Evolutionary conservation across 768 basidiomycete species (phyloP), one percentile per base, ranked within the genome.

Genomic region (Cyclocybe cylindracea): DNA sequence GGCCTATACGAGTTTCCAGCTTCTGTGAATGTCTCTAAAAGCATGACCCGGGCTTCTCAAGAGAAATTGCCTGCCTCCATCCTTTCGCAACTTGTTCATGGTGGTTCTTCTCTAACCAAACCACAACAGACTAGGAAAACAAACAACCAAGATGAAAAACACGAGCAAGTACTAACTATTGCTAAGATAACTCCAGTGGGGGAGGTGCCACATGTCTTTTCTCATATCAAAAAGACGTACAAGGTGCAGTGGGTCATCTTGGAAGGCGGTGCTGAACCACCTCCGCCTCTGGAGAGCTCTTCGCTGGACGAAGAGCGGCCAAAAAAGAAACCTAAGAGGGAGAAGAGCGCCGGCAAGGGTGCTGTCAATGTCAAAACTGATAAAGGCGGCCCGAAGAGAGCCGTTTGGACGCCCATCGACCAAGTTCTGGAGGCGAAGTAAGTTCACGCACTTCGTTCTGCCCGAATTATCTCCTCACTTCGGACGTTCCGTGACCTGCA

Each of bases 1-100:
- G 93, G 95, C 8, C 72, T 98, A 38, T 85, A 87, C 65, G 94
- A 98, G 62, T 94, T 94, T 71, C 91, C 93, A 49, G 82, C 89
- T 16, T 68, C 71, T 36, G 65, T 79, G 48, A 76, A 87, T 64
- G 76, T 88, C 50, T 64, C 77, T 37, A 70, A 68, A 60, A 68
- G 74, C 40, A 71, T 75, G 8, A 71, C 75, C 66, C 42, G 54
- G 52, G 58, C 68, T 76, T 50, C 68, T 77, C 59, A 72, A 68
- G 50, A 69, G 62, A 58, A 64, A 46, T 53, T 64, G 44, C 60
- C 67, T 60, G 70, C 70, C 31, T 56, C 64, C 52, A 67, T 83
- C 32, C 67, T 89, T 46, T 71, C 75, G 32, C 61, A 67, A 42
- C 55, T 82, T 13, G 66, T 76, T 51, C 54, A 40, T 24, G 51